Evolutionary conservation across 148 eudicot species (phyloP), one percentile per base, ranked within the genome.

Genomic region (Mesembryanthemum crystallinum): DNA sequence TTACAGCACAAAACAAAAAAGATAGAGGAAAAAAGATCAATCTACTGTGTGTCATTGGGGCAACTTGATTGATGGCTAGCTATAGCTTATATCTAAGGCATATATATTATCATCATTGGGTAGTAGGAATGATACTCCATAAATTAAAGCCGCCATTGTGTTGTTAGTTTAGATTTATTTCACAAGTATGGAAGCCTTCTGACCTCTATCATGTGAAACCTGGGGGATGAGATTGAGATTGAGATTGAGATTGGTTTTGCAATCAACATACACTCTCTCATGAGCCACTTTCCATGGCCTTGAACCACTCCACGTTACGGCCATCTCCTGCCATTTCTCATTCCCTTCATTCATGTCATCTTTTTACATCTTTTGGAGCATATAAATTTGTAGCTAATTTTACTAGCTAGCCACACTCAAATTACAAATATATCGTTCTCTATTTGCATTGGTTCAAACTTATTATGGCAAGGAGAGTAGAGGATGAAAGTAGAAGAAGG

Each of bases 281-380:
- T 76, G 60, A 52, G 14, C 58, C 35, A 9, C 71, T 80, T 79
- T 80, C 77, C 80, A 81, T 77, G 83, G 80, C 71, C 45, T 24
- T 77, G 59, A 81, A 73, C 76, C 15, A n/a, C 70, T 81, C 80
- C 83, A 81, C 80, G 83, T 81, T 81, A 81, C 24, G 79, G 72
- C 83, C 80, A 81, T 81, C 73, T 81, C 80, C 81, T 67, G 79
- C 79, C 74, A 76, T 59, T 57, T 72, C 76, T 47, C 54, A 24
- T 33, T 49, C 67, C n/a, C 45, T 15, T 65, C 57, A 0, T 27
- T 29, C 45, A 72, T 57, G 1, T 8, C 8, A 65, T 37, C 30
- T 45, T 67, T 21, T 43, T 49, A 43, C 29, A 21, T 11, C 59
- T 32, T 24, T n/a, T n/a, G n/a, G n/a, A n/a, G n/a, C n/a, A n/a